Conservation (phyloP, 78 protist species). For the Mastigamoeba balamuthi region DNA sequence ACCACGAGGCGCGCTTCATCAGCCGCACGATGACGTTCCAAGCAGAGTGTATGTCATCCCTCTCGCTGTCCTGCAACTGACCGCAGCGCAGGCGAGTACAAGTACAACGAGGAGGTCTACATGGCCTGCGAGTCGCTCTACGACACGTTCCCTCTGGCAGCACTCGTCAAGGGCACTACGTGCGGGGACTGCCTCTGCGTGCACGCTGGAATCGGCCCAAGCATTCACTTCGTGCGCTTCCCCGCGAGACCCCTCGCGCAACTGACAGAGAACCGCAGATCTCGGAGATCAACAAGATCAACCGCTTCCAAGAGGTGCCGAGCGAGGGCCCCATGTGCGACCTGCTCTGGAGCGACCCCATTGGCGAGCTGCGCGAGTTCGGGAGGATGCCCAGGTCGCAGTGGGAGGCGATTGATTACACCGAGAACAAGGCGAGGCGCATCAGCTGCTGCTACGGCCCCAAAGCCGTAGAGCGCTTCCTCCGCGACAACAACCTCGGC, state of each 20-base stretch:
- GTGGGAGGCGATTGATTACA: too few relatives aligned
- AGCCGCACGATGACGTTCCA: too few relatives aligned
- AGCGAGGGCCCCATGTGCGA: conserved; percentile 67
- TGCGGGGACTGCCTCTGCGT: too few relatives aligned
- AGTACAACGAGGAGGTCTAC: too few relatives aligned
- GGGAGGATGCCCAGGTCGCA: too few relatives aligned
- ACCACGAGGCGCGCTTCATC: conserved; percentile 94
- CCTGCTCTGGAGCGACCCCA: conserved; percentile 77
- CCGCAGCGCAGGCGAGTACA: too few relatives aligned
- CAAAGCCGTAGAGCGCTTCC: conserved; percentile 65
- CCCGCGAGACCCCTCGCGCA: too few relatives aligned
- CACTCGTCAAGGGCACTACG: conserved; percentile 81
- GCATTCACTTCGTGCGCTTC: too few relatives aligned
- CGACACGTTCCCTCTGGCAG: conserved; percentile 82
- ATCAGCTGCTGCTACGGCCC: conserved; percentile 82
- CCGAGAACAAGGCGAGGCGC: conserved; percentile 97
- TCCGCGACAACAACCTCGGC: conserved; percentile 61
- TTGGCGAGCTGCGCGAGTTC: conserved; percentile 36
- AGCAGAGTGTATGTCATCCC: too few relatives aligned
- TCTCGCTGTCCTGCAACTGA: too few relatives aligned
- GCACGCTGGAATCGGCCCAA: conserved; percentile 98
- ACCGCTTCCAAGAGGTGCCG: conserved; percentile 89
- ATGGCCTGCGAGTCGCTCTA: too few relatives aligned
- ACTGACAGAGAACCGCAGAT: too few relatives aligned
- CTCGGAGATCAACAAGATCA: conserved; percentile 64